A percentile compares a stretch with the other conserved stretches of the same genome.
phyloP scores from a whole-genome alignment of 179 eudicot species.

The Beta lomatogona region DNA sequence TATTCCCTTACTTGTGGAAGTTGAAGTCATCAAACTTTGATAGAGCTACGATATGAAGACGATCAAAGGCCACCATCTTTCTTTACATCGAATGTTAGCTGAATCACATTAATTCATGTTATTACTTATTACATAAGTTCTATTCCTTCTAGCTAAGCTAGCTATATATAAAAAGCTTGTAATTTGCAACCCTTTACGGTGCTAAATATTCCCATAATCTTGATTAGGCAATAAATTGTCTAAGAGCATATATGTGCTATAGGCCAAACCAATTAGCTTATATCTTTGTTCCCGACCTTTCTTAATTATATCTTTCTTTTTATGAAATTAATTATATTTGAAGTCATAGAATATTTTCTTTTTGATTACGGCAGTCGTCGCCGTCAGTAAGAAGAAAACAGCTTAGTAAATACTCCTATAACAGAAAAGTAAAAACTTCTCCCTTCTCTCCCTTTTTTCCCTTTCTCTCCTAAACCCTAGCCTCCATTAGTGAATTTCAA shows the following conservation, averaged over 20 bases:
- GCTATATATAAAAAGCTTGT: background rate
- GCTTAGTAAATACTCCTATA: too few relatives aligned
- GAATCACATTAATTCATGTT: conserved; percentile 1
- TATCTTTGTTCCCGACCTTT: background rate
- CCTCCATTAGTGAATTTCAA: too few relatives aligned
- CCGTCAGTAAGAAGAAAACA: background rate
- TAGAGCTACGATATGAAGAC: background rate
- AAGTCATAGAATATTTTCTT: conserved; percentile 14
- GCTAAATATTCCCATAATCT: conserved; percentile 14
- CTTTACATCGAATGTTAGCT: background rate
- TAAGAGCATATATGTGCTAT: conserved; percentile 24
- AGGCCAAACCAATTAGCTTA: conserved; percentile 21
- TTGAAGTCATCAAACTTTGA: conserved; percentile 7
- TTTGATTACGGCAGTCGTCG: background rate
- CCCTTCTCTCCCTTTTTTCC: too few relatives aligned
- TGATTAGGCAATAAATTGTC: conserved; percentile 14
- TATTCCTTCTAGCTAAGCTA: conserved; percentile 3
- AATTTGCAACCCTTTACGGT: background rate
- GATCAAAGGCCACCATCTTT: background rate
- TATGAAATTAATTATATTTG: background rate
- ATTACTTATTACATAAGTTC: background rate
- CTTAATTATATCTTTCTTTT: background rate
- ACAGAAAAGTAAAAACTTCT: too few relatives aligned
- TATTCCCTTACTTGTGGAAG: background rate
- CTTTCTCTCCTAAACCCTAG: too few relatives aligned